These are phyloP conservation scores for Lactarius pseudohatsudake DNA, from an alignment of 768 basidiomycete species.

Conservation along the genomic window DNA sequence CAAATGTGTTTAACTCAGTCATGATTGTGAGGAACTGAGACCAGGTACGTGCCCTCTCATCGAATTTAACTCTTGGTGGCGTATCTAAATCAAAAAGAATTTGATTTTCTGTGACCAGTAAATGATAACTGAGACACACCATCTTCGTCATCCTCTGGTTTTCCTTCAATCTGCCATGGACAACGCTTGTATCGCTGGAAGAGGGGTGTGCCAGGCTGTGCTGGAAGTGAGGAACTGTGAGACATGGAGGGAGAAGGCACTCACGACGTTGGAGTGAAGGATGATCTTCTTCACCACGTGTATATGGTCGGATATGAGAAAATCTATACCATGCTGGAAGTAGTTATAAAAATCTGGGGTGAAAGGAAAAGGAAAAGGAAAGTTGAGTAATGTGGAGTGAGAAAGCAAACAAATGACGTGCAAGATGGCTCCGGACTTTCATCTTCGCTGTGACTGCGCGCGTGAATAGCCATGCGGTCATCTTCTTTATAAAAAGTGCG, in stretches of 20 bases:
- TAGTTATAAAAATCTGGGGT: constrained; percentile 86
- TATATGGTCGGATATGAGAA: constrained; percentile 68
- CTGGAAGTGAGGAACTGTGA: neutral
- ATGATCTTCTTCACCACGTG: constrained; percentile 84
- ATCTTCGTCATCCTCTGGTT: constrained; percentile 81
- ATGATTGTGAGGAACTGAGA: neutral
- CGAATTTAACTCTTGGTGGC: constrained; percentile 71
- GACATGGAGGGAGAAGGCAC: constrained; percentile 30
- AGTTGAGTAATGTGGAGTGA: constrained; percentile 8
- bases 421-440: constrained; percentile 53
- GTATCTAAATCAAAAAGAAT: constrained; percentile 47
- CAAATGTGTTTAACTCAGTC: constrained; percentile 1
- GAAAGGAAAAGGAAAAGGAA: neutral
- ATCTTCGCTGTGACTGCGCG: constrained; percentile 45
- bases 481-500: constrained; percentile 86
- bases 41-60: constrained; percentile 53
- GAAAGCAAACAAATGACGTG: constrained; percentile 31
- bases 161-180: constrained; percentile 83
- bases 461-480: constrained; percentile 82
- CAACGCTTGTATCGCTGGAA: constrained; percentile 93
- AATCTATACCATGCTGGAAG: constrained; percentile 88
- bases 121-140: constrained; percentile 42
- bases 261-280: constrained; percentile 83
- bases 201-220: constrained; percentile 79
- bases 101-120: constrained; percentile 14